Evolutionary conservation across 306 rosid genomes (phyloP).

Genomic region (Ochetophila trinervis): DNA sequence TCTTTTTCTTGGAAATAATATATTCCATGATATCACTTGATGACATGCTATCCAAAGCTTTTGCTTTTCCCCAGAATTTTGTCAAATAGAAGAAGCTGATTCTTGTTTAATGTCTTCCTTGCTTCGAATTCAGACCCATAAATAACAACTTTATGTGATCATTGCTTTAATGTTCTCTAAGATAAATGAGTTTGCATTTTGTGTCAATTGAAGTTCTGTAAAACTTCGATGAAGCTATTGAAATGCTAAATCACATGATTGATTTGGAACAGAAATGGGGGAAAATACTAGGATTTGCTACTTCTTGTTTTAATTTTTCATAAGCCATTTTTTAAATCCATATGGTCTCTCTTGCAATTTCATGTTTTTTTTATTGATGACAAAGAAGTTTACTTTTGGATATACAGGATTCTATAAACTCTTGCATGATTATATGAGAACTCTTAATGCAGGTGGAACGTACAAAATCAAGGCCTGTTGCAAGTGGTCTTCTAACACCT

Average conservation of each 20-base stretch:
- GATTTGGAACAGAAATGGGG: not conserved
- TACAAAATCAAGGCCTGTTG: conserved; percentile 82
- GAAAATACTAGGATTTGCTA: not conserved
- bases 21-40: no score
- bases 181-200: no score
- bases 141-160: no score
- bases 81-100: no score
- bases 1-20: no score
- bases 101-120: no score
- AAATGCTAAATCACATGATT: not conserved
- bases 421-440: conserved; percentile 14
- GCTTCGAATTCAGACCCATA: no score
- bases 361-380: not conserved
- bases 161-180: no score
- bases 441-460: conserved; percentile 76
- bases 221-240: no score
- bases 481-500: conserved; percentile 85
- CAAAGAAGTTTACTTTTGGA: not conserved
- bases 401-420: conserved; percentile 1
- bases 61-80: no score
- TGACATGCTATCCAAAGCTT: no score
- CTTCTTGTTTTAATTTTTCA: not conserved
- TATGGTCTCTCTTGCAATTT: not conserved
- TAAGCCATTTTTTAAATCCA: not conserved
- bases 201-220: no score